Evolutionary conservation across 192 early-diverging fungal species (phyloP).

Genomic region (Coemansia sp.): DNA sequence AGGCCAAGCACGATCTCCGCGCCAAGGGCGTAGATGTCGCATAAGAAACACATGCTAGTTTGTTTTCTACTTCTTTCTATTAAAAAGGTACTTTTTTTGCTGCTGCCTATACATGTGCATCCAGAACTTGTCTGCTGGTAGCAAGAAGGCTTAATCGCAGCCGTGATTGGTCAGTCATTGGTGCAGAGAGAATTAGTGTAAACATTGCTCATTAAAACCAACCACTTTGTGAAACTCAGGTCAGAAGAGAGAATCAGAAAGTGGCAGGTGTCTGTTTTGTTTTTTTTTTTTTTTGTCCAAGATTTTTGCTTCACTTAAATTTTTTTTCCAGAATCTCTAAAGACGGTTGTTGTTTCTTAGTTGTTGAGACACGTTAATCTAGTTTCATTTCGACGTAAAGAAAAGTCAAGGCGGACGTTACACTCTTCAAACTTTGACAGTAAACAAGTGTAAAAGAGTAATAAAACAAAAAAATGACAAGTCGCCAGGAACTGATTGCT

Average conservation of each 20-base stretch:
- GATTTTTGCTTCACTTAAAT: background rate
- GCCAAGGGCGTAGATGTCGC: conserved; percentile 62
- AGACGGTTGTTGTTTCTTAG: background rate
- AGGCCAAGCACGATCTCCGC: conserved; percentile 77
- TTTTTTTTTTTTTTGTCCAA: background rate
- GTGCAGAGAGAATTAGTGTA: background rate
- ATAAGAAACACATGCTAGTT: background rate
- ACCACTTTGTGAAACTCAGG: too few relatives aligned
- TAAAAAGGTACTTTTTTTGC: background rate
- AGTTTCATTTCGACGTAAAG: background rate
- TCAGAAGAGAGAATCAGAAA: background rate
- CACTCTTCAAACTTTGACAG: conserved; percentile 2
- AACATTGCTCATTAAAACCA: too few relatives aligned
- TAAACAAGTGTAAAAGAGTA: conserved; percentile 7
- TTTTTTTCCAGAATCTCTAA: background rate
- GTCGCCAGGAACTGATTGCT: conserved; percentile 83
- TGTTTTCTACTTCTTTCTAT: background rate
- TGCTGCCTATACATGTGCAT: too few relatives aligned
- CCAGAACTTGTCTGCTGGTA: too few relatives aligned
- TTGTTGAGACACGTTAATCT: background rate
- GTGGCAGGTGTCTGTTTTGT: background rate
- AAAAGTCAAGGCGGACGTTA: background rate
- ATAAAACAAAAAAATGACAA: conserved; percentile 64
- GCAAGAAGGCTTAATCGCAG: background rate
- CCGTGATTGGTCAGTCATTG: background rate